These are phyloP conservation scores for Annulohypoxylon stygium DNA, from an alignment of 495 filamentous ascomycete species.

Conservation along the genomic window DNA sequence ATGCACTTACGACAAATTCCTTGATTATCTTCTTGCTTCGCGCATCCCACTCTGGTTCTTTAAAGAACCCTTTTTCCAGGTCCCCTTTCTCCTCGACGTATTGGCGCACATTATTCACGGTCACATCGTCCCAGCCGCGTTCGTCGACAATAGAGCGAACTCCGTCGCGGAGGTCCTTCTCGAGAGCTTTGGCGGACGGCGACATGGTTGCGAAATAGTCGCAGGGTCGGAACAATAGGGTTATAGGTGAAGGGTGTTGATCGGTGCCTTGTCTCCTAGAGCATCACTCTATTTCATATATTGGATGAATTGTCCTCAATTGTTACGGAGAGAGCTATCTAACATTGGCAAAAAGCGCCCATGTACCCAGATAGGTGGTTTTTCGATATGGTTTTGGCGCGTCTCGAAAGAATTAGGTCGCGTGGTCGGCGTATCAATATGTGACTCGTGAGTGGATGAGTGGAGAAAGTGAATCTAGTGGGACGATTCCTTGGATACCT, in stretches of 20 bases:
- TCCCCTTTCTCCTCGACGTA: conserved; percentile 73
- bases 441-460: conserved; percentile 2
- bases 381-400: conserved; percentile 10
- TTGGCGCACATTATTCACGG: conserved; percentile 79
- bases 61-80: conserved; percentile 79
- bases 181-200: conserved; percentile 52
- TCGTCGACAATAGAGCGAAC: conserved; percentile 72
- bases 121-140: conserved; percentile 69
- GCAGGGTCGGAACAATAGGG: not conserved
- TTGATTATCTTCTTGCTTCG: conserved; percentile 81
- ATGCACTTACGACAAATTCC: conserved; percentile 72
- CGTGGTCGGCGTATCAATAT: conserved; percentile 9
- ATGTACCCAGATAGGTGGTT: conserved; percentile 2
- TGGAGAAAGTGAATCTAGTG: conserved; percentile 10
- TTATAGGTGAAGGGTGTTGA: not conserved
- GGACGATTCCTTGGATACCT: not conserved
- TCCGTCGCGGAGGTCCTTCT: conserved; percentile 69
- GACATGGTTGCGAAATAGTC: conserved; percentile 31
- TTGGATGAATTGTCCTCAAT: not conserved
- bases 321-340: not conserved
- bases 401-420: conserved; percentile 18
- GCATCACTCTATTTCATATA: conserved; percentile 3
- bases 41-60: conserved; percentile 78
- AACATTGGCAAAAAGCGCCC: conserved; percentile 11
- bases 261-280: not conserved